A percentile compares a stretch with the other conserved stretches of the same genome.
phyloP scores from a whole-genome alignment of 495 filamentous ascomycete species.

The Immersiella caudata region DNA sequence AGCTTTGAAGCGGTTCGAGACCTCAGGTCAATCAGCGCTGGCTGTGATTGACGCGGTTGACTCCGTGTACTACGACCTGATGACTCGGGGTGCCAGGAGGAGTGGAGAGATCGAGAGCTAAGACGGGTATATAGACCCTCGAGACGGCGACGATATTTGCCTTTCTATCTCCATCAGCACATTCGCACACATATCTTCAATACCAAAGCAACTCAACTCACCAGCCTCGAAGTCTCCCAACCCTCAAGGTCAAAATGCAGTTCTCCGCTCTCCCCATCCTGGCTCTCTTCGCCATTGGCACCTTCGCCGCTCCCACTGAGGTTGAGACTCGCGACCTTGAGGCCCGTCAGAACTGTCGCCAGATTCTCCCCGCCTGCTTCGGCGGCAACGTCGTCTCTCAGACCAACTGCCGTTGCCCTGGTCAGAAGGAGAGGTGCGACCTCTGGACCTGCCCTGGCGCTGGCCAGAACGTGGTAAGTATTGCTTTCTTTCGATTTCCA shows the following conservation, averaged over 20 bases:
- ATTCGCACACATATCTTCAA: too few relatives aligned
- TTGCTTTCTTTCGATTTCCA: not conserved
- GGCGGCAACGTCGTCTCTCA: conserved; percentile 16
- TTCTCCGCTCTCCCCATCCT: conserved; percentile 14
- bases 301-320: conserved; percentile 11
- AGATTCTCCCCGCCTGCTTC: conserved; percentile 20
- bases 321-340: conserved; percentile 1
- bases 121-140: too few relatives aligned
- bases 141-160: too few relatives aligned
- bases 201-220: too few relatives aligned
- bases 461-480: conserved; percentile 16
- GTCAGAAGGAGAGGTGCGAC: conserved; percentile 25
- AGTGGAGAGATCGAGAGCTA: too few relatives aligned
- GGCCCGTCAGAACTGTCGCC: conserved; percentile 17
- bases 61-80: too few relatives aligned
- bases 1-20: not conserved
- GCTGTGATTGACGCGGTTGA: too few relatives aligned
- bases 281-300: conserved; percentile 15
- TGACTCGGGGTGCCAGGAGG: too few relatives aligned
- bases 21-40: too few relatives aligned
- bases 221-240: not conserved
- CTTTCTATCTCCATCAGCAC: too few relatives aligned
- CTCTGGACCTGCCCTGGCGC: conserved; percentile 22
- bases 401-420: conserved; percentile 24
- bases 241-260: conserved; percentile 16